A percentile compares a stretch with the other conserved stretches of the same genome.
Evolutionary conservation across 257 asterid species (phyloP).

Genomic region (Solanum okadae): DNA sequence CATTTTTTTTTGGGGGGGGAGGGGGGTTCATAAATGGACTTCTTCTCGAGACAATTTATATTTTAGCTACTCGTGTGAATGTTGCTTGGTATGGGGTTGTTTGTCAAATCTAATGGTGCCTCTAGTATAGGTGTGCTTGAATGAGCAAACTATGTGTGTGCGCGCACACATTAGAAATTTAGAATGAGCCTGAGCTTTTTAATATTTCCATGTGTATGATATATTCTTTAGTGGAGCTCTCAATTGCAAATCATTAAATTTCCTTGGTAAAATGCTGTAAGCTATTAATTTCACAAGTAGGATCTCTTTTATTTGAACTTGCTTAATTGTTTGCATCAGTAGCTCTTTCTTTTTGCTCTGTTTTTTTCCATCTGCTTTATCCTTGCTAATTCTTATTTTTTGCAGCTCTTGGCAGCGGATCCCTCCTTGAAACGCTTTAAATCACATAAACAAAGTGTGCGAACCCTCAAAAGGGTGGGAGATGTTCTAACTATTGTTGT

Average conservation of each 20-base stretch:
- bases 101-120: neutral
- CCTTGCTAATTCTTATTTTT: conserved; percentile 6
- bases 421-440: conserved; percentile 60
- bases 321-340: neutral
- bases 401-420: conserved; percentile 70
- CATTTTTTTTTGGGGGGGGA: no score
- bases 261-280: neutral
- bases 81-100: neutral
- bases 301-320: neutral
- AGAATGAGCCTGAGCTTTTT: neutral
- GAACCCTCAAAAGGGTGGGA: conserved; percentile 49
- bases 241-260: neutral
- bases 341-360: neutral
- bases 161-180: neutral
- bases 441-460: conserved; percentile 50
- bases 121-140: neutral
- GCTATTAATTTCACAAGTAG: neutral
- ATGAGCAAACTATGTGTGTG: neutral
- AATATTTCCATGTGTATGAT: neutral
- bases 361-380: neutral
- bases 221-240: neutral
- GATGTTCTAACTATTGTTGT: conserved; percentile 59
- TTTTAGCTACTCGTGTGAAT: neutral
- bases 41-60: neutral
- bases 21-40: neutral